Evolutionary conservation across 306 rosid genomes (phyloP), one percentile per base, ranked within the genome.

Genomic region (Hippophae tibetana): DNA sequence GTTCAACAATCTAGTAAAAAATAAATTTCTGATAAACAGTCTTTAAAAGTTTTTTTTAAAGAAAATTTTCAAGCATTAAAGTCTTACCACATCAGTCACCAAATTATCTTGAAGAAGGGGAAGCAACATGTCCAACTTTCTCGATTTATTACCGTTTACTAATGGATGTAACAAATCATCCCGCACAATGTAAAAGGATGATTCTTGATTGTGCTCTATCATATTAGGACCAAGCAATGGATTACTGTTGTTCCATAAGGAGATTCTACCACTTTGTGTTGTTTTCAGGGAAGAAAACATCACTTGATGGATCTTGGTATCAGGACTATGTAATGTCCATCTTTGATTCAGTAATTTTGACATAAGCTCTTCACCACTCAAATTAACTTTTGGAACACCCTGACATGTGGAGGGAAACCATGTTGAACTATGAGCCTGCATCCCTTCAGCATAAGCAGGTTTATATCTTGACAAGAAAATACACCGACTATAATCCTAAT

Each of bases 141-240:
- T 79, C 5, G 96, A 90, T 76, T 90, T 87, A 58, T 90, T 90
- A n/a, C 98, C 98, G 60, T 85, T 87, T 60, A 85, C 67, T 54
- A 90, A 42, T 1, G 98, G 96, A 70, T 90, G 98, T 84, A 87
- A 76, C 76, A 87, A 85, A 79, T 92, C 98, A 75, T 92, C 98
- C 67, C 98, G 80, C 58, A 87, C 83, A 0, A 90, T 2, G 56
- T 79, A 81, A 69, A 87, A 87, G 31, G 63, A 58, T 4, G 70
- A 56, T 12, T 68, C 78, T 41, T 47, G 66, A 57, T 65, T 52
- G 45, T 75, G 53, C 69, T 47, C 68, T 57, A 10, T 47, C 61
- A 46, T 48, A 41, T 23, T 78, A 66, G 65, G 61, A 68, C 62
- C 68, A 55, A 81, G 69, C 69, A 40, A 47, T 3, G 82, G 81